phyloP scores from a whole-genome alignment of 495 filamentous ascomycete genomes.

The Aspergillus steynii region DNA sequence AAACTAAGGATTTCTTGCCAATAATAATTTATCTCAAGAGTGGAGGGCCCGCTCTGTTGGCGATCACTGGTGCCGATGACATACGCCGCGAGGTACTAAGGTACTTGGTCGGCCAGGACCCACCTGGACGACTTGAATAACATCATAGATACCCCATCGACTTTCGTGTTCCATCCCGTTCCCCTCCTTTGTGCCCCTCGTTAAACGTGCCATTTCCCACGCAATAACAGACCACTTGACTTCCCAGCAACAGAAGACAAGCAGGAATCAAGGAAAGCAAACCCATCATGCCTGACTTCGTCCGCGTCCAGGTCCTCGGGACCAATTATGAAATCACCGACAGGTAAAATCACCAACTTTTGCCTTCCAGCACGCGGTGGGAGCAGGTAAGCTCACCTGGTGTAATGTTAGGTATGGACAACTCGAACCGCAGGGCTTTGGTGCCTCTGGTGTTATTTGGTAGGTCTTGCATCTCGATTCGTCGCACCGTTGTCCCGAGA shows the following conservation, averaged over 20 bases:
- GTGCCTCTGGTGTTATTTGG: conserved; percentile 96
- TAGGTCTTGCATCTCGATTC: conserved; percentile 34
- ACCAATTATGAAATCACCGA: conserved; percentile 98
- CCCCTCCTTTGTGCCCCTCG: background rate
- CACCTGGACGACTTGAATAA: background rate
- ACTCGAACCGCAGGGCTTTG: conserved; percentile 95
- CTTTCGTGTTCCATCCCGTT: background rate
- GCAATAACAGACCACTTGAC: background rate
- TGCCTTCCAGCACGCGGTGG: no score
- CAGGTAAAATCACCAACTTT: conserved; percentile 57
- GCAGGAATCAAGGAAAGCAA: background rate
- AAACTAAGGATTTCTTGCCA: no score
- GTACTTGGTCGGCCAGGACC: background rate
- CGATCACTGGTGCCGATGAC: background rate
- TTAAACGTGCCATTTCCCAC: no score
- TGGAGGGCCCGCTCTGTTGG: no score
- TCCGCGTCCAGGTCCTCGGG: conserved; percentile 95
- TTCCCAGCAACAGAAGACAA: background rate
- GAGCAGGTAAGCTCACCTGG: background rate
- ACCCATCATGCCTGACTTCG: conserved; percentile 50
- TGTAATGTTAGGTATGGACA: conserved; percentile 72
- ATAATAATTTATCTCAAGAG: no score
- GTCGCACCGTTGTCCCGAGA: background rate
- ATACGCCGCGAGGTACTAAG: background rate
- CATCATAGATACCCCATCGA: background rate